A percentile compares a stretch with the other conserved stretches of the same genome.
Evolutionary conservation across 495 filamentous ascomycete species (phyloP).

Genomic region (Xylaria curta): DNA sequence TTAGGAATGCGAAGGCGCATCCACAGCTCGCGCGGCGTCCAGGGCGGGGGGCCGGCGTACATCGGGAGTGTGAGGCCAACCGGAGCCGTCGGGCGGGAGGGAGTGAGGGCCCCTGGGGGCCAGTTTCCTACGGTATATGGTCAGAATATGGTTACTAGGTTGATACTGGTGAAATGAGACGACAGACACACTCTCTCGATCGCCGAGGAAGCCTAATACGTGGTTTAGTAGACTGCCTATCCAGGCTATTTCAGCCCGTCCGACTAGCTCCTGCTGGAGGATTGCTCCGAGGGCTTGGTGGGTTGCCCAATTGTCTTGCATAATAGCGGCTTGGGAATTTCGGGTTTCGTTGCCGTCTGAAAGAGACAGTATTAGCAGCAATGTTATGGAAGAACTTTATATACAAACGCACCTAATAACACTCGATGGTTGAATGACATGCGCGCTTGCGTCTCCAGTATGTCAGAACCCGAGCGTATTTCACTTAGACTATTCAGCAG

Average conservation of each 20-base stretch:
- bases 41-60: neutral
- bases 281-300: neutral
- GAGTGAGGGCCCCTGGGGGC: neutral
- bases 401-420: neutral
- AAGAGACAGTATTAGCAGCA: neutral
- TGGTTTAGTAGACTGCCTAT: constrained; percentile 1
- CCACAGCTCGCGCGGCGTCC: neutral
- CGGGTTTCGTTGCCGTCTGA: neutral
- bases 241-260: neutral
- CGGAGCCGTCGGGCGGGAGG: neutral
- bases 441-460: neutral
- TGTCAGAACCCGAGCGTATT: neutral
- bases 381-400: too few species aligned
- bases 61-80: neutral
- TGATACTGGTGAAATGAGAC: neutral
- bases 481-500: neutral
- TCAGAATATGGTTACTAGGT: neutral
- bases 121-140: neutral
- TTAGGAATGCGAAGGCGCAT: neutral
- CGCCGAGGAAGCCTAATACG: neutral
- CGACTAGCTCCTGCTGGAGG: neutral
- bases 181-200: neutral
- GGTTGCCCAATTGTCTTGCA: neutral
- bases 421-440: neutral
- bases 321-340: neutral